Evolutionary conservation across 192 early-diverging fungal species (phyloP), one percentile per base, ranked within the genome.

Genomic region (Globomyces pollinis-pini): DNA sequence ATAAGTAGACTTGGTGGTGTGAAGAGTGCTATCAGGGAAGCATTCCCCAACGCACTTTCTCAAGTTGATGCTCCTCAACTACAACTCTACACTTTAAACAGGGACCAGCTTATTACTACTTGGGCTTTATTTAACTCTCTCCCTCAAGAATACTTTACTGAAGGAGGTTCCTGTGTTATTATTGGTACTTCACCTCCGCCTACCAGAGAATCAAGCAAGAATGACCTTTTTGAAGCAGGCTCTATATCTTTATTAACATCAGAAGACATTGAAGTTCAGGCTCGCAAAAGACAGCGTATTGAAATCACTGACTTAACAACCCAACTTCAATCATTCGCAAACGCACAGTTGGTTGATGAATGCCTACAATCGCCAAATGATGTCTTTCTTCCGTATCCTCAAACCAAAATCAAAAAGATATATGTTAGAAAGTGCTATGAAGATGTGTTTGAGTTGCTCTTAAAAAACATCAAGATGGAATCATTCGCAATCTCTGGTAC

Each of bases 401-500:
- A 62, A 31, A 23, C 64, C 24, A 23, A 64, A 61, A 43, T 64
- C 16, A 0, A 60, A 33, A 64, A 64, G 41, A 2, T 64, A 0
- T 64, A 43, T 18, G 57, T 51, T 18, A 50, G 62, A 51, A 61
- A 62, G 32, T 64, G 62, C 62, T 64, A 64, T 32, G n/a, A 64
- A 49, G 51, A 64, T 61, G 62, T 64, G 1, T 64, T 64, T 64
- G 36, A 50, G 21, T 57, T 64, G 33, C 60, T 64, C 0, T 41
- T 64, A 36, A 15, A 47, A 2, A 7, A 26, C 20, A 31, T 64
- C 28, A 42, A 42, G 8, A 35, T 30, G 20, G 29, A 61, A 34
- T 64, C 38, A 20, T 64, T 64, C 29, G 62, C 59, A n/a, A 64
- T 64, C n/a, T 64, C 55, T 52, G 62, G 62, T 29, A 64, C 62